Evolutionary conservation across 306 rosid species (phyloP), one percentile per base, ranked within the genome.

Genomic region (Rosa persica): DNA sequence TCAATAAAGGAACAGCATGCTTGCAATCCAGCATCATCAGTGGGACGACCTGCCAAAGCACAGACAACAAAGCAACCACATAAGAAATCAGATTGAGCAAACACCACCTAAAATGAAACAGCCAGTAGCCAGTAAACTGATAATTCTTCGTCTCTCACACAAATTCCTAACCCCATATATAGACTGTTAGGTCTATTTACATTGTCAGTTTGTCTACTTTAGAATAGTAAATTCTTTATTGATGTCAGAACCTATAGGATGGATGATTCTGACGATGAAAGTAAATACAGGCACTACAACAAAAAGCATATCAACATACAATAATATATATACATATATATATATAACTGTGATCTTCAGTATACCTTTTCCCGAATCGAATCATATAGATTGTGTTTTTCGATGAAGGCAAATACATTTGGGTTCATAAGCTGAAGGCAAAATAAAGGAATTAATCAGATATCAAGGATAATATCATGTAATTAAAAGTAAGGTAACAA

Each of bases 21-120:
- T 91, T 93, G 96, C 92, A 86, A 84, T 93, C 98, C 79, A 95
- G 89, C 93, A 77, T 91, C 98, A 91, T 92, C 82, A 95, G 80
- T 81, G 91, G 95, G 73, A 91, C 93, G 82, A 90, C 97, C 98
- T 95, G 83, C 81, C 79, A 58, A 70, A 23, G 30, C 27, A 87
- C 42, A 80, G 23, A 69, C 36, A 40, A 82, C 80, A 82, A 73
- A 81, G 72, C 38, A 80, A 58, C 44, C 58, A 47, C 52, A 69
- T 5, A 20, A 67, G 16, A 68, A 75, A 42, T 42, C 49, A 12
- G 36, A 47, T 78, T 62, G 74, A 76, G 78, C 70, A 43, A 46
- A 64, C 61, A 47, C 34, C 48, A 51, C 34, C 42, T 30, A 38
- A 67, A 72, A 65, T 39, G 51, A 42, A 4, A 48, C 11, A 79